Base-by-base conservation (phyloP, 768 basidiomycete species). In the Trametes gibbosa region DNA sequence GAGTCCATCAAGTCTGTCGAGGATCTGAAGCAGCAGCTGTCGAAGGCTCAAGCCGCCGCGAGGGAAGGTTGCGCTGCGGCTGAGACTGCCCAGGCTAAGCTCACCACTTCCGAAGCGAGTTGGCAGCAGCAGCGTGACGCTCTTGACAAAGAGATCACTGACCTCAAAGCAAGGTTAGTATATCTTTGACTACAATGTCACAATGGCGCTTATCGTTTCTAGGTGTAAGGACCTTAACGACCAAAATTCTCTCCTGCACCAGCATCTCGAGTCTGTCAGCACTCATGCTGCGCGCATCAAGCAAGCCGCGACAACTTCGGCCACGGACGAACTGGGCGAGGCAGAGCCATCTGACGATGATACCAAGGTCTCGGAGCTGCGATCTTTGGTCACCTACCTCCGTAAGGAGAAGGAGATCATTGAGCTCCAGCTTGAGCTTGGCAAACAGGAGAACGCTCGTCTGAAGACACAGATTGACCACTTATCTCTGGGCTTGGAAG, bases 401-500 rank as follows among this genome's bases (percentile, higher is more conserved):
- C 82, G 93, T 41, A 92, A 89, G 68, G 93, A 95, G 78, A 94
- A 95, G 74, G 92, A 95, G 69, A 92, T 95, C 52, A 87, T 91
- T 45, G 92, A 95, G 64, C 81, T 94, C 32, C 91, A 94, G 63
- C 79, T 92, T 24, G 90, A 94, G 66, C 82, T 95, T 48, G 81
- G 86, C 77, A 88, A 82, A 68, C 83, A 85, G 65, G 92, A 95
- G 74, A 90, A 81, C 63, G 73, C 82, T 9, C 82, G 92, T 5
- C 71, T 92, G 51, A 90, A 88, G 70, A 74, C 81, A 19, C 89
- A 94, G 68, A 81, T 90, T 25, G 91, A 93, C 6, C 86, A 89
- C 65, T 70, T 92, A 41, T 78, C 80, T 16, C 84, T 85, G 62
- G 83, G 74, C 42, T 73, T 95, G 66, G 83, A 91, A 53, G 90